These are phyloP conservation scores for Tricholoma terreum DNA, from an alignment of 768 basidiomycete species.

Conservation along the genomic window DNA sequence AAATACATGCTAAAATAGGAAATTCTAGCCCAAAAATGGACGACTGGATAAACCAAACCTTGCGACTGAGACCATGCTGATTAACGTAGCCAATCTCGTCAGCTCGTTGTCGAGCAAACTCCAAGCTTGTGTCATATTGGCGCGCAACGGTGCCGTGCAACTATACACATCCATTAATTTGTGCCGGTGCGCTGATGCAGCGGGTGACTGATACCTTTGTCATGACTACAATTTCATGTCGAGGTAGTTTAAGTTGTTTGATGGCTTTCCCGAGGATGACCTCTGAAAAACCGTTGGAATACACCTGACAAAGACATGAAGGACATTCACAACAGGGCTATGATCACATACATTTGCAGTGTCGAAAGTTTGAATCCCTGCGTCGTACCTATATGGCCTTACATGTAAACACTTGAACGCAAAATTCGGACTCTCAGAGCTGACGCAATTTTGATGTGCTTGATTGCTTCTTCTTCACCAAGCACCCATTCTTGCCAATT, in stretches of 20 bases:
- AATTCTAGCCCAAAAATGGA: background rate
- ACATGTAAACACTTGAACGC: too few relatives aligned
- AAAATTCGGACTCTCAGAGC: conserved; percentile 5
- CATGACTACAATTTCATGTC: conserved; percentile 74
- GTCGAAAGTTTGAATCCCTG: conserved; percentile 64
- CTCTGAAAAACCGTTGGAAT: conserved; percentile 67
- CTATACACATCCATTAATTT: conserved; percentile 28
- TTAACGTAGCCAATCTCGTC: conserved; percentile 53
- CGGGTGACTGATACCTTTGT: conserved; percentile 52
- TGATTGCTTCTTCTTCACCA: conserved; percentile 45
- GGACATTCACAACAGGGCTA: background rate
- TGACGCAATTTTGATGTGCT: conserved; percentile 51
- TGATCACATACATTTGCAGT: conserved; percentile 42
- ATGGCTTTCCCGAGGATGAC: conserved; percentile 69
- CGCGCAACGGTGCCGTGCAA: conserved; percentile 32
- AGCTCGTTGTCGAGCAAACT: conserved; percentile 13
- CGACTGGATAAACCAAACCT: conserved; percentile 7
- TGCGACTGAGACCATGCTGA: conserved; percentile 41
- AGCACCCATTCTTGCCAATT: conserved; percentile 51
- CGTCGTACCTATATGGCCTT: conserved; percentile 42
- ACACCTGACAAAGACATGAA: conserved; percentile 38
- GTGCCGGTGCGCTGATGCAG: background rate
- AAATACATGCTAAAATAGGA: conserved; percentile 62
- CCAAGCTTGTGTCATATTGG: conserved; percentile 12
- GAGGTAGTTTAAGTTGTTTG: conserved; percentile 61